Evolutionary conservation across 2,329 filamentous ascomycete genomes (phyloP), one percentile per base, ranked within the genome.

Genomic region (Moelleriella libera): DNA sequence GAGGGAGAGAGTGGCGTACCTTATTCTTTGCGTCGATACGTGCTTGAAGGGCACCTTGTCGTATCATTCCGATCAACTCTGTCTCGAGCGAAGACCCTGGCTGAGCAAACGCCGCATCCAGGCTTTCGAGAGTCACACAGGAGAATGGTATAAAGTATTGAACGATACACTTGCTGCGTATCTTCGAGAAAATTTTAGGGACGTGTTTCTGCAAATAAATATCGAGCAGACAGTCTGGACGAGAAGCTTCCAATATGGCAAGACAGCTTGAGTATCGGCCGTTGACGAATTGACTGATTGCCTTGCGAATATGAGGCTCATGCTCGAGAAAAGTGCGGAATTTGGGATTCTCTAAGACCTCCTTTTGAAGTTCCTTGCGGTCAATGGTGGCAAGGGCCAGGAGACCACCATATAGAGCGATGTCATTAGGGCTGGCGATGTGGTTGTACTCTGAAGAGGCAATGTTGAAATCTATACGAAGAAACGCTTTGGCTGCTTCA

Each of bases 101-200:
- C 2, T 72, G 68, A 0, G 79, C 80, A 63, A 98, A 97, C 2
- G 86, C 82, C 37, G 75, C 71, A 7, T 85, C 80, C 70, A 98
- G 78, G 51, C 80, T 88, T 21, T 82, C 75, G 5, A 97, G 71
- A 0, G 85, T 89, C 51, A 96, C 88, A 54, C 82, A 83, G 41
- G 84, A 94, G 63, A 94, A 98, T 0, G 92, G 89, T 29, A 87
- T 75, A 56, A 95, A 84, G 66, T 96, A 97, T 59, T 95, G 87
- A 29, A 89, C 78, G 50, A 98, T 96, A 58, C 89, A 90, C 68
- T 96, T 96, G 58, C 76, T 85, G 49, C 92, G 80, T 55, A 98
- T 88, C 44, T 72, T 69, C 9, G 75, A 70, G 66, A 89, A 92
- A 21, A 98, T 71, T 1, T 69, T 66, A 39, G 74, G 60, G 14